Percentiles rank a stretch among this genome's conserved stretches.
phyloP scores from a whole-genome alignment of 202 grass and related monocot species.

The Dendrocalamus latiflorus region DNA sequence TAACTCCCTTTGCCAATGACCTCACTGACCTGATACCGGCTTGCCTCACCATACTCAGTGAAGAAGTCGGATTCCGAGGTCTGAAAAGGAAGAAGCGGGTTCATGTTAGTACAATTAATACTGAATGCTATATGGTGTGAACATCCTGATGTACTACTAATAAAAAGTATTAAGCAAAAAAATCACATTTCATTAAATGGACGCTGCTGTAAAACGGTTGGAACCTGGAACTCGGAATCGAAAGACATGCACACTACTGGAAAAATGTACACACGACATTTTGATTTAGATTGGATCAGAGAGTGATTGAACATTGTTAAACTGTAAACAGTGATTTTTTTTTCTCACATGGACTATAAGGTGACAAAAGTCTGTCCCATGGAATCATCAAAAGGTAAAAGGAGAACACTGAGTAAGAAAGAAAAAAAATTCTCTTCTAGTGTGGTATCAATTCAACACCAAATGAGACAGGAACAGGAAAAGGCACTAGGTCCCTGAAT shows the following conservation, averaged over 20 bases:
- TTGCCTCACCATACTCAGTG: conserved; percentile 89
- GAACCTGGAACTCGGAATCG: background rate
- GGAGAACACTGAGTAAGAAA: background rate
- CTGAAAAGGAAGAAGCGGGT: conserved; percentile 10
- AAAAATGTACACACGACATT: background rate
- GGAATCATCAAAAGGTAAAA: background rate
- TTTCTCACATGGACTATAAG: background rate
- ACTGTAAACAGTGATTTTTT: background rate
- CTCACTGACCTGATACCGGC: conserved; percentile 74
- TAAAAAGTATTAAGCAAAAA: background rate
- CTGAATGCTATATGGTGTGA: background rate
- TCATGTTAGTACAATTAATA: background rate
- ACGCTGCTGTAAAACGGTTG: background rate
- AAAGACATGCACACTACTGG: background rate
- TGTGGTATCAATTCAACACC: background rate
- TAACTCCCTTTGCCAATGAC: conserved; percentile 97
- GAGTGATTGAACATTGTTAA: background rate
- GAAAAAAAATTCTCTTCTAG: background rate
- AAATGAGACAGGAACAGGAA: background rate
- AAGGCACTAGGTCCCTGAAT: background rate
- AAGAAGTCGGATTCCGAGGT: conserved; percentile 73
- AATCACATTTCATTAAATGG: background rate
- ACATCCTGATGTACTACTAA: background rate
- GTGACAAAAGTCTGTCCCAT: too few relatives aligned
- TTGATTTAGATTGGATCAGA: background rate